phyloP scores from a whole-genome alignment of 306 rosid genomes.

The Inga laurina region DNA sequence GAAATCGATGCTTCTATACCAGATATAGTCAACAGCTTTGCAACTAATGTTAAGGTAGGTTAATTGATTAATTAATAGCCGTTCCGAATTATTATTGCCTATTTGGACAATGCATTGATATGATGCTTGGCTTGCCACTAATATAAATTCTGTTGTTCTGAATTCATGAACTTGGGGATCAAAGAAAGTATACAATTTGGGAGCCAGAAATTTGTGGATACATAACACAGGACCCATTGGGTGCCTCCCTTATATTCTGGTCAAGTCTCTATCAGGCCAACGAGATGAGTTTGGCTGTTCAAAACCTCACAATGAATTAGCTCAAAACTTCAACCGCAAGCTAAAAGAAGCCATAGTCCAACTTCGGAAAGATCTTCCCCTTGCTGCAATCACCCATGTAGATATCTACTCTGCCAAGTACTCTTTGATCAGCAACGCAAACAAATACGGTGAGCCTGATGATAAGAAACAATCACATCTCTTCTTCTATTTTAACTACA shows the following conservation, averaged over 20 bases:
- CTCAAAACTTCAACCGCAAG: slow-evolving; percentile 50
- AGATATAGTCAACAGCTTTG: slow-evolving; percentile 28
- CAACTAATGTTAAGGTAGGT: slow-evolving; percentile 42
- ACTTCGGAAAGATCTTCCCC: slow-evolving; percentile 50
- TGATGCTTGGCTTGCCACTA: background rate
- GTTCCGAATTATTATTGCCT: background rate
- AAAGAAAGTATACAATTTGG: slow-evolving; percentile 38
- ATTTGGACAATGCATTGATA: background rate
- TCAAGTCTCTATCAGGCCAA: background rate
- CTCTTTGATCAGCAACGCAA: slow-evolving; percentile 39
- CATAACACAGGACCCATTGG: slow-evolving; percentile 48
- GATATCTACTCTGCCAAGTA: slow-evolving; percentile 44
- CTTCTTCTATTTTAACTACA: background rate
- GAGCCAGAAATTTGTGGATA: slow-evolving; percentile 45
- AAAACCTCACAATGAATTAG: slow-evolving; percentile 51
- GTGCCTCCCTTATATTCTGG: slow-evolving; percentile 34
- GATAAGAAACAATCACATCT: background rate
- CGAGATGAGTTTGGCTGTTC: slow-evolving; percentile 56
- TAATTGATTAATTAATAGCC: background rate
- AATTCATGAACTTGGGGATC: slow-evolving; percentile 9
- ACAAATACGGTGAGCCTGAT: slow-evolving; percentile 45
- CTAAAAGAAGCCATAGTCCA: slow-evolving; percentile 51
- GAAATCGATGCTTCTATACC: slow-evolving; percentile 45
- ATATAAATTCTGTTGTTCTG: background rate
- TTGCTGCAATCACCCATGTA: slow-evolving; percentile 58